Base-by-base conservation (phyloP, 345 rosid species). In the Clausena lansium region DNA sequence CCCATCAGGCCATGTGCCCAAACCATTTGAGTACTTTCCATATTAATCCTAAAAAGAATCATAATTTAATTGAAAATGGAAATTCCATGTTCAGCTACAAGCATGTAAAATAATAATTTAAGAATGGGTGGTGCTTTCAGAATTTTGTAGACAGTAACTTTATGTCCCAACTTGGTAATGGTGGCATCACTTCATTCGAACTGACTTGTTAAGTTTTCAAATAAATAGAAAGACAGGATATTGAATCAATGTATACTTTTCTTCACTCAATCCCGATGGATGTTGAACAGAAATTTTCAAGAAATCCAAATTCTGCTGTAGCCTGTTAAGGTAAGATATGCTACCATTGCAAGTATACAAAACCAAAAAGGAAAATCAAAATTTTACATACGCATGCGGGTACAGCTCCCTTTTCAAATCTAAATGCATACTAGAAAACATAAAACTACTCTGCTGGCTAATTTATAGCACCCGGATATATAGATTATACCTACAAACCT, bases 401-500 rank as follows among this genome's bases (percentile, higher is more conserved):
- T 9, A 35, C 33, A 14, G 30, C 64, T 47, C 4, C 50, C 5
- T 3, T 3, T 45, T 11, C 17, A 45, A 11, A 45, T 45, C 50
- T 45, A 45, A 33, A 9, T 19, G 68, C 58, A 19, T 17, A 38
- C 27, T 8, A 15, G 39, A 63, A 32, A 4, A n/a, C 54, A 38
- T 0, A 6, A 4, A 50, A 7, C 72, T 27, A 47, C 14, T 13
- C 24, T 32, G 1, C 69, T 1, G 25, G 27, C 9, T 52, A 32
- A 30, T 22, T 20, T 9, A 17, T 9, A 27, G 30, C 5, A 19
- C 39, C 39, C 55, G 75, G 30, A 36, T n/a, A n/a, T n/a, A n/a
- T 60, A 60, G 19, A 7, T 20, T 57, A 22, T 4, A 57, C 9
- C 78, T 88, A 86, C 70, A 91, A 58, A 30, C 95, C 88, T 74